Base-by-base conservation (phyloP, 2,329 filamentous ascomycete species). In the Cadophora luteo-olivacea region DNA sequence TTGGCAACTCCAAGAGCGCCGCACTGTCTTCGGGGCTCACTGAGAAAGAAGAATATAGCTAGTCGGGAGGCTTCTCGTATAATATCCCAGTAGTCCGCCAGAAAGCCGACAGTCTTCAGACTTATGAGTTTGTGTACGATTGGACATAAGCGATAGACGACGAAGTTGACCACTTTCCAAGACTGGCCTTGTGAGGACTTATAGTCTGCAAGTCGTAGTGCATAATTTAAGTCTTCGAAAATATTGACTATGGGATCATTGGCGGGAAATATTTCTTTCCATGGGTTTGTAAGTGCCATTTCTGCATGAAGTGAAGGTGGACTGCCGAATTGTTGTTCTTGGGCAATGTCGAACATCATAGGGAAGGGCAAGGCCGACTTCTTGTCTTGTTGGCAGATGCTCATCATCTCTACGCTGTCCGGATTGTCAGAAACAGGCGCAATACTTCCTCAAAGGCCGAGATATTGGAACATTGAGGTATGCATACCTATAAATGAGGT, bases 311-410 rank as follows among this genome's bases (percentile, higher is more conserved):
- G 54, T 19, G 22, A 7, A 32, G 54, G 25, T 33, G 33, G 6
- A 11, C 12, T 57, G 62, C 62, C 32, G 62, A 64, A 45, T 48
- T 54, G 51, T 64, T 61, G 41, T 33, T 67, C 33, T 62, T 67
- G 55, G 12, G 33, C 48, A 29, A 33, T 58, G 55, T 58, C n/a
- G n/a, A 58, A 24, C 32, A 38, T 38, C 32, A 64, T 36, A 12
- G 65, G 60, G 6, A 67, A 22, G 5, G 58, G 33, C 25, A 67
- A 67, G 14, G 14, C 45, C 22, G 65, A 36, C 16, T 51, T 57
- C 3, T n/a, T 51, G 60, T 67, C 65, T 58, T 57, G 65, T 48
- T 49, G 33, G n/a, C 57, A 52, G 12, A 51, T 57, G 36, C 51
- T 55, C 4, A 36, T 62, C 60, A 67, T 58, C 36, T 67, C 65